Base-by-base conservation (phyloP, 306 rosid genomes). In the Cicer cuneatum region DNA sequence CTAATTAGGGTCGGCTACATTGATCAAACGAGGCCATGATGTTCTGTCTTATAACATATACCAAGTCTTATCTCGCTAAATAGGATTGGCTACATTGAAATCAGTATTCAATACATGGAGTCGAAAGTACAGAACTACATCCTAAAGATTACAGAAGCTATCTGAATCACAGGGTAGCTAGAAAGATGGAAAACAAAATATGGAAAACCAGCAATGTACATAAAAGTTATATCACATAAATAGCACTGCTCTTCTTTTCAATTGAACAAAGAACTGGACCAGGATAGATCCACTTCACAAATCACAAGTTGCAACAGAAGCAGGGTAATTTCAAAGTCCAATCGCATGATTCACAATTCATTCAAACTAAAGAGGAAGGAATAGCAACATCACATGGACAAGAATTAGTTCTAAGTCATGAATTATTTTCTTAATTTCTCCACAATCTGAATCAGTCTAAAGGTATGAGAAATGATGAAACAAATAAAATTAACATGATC, bases 181-280 rank as follows among this genome's bases (percentile, higher is more conserved):
- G n/a, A 43, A 29, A 35, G 24, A 61, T 13, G 7, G 21, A 60
- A 37, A 60, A n/a, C 21, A 13, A 60, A n/a, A 60, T 35, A 65
- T 61, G 72, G 62, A 48, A 47, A 74, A 39, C 60, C 12, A 1
- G 38, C 61, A 54, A 35, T 16, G 7, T 47, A 73, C 61, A 29
- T 59, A 19, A 1, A 54, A 59, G 41, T n/a, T 63, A 2, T n/a
- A 61, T 8, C 67, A 37, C 15, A 60, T 7, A 13, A 10, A 29
- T 33, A 7, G 37, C 14, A 7, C 24, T 58, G 18, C 41, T 21
- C 16, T 5, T 19, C 15, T 60, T 13, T n/a, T 60, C 61, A 47
- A 73, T 48, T 15, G 42, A 37, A 51, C 62, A 51, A 5, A 9
- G 60, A 51, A 53, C 12, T 15, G 7, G 21, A 11, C 24, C 62